A percentile compares a stretch with the other conserved stretches of the same genome.
These are phyloP conservation scores for Sugiyamaella floridensis DNA, from an alignment of 805 yeast species.

Conservation along the genomic window DNA sequence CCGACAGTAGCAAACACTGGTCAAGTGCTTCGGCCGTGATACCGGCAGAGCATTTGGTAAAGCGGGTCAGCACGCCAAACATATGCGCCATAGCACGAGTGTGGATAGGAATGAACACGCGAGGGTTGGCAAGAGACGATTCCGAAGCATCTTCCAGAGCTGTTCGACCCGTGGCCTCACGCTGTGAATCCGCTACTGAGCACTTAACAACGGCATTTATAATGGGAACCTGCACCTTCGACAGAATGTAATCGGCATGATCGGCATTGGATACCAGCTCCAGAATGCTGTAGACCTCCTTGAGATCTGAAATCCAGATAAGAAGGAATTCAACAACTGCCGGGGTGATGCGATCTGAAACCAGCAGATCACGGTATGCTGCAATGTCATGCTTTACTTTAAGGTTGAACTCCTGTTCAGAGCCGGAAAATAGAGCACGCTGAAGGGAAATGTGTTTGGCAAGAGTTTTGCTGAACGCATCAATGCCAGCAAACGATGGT, in stretches of 20 bases:
- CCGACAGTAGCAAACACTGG: conserved; percentile 18
- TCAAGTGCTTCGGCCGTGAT: conserved; percentile 20
- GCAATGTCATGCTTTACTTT: conserved; percentile 15
- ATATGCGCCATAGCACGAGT: conserved; percentile 23
- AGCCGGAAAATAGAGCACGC: conserved; percentile 13
- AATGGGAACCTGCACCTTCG: conserved; percentile 23
- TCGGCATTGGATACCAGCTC: conserved; percentile 16
- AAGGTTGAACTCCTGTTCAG: conserved; percentile 16
- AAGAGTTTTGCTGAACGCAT: conserved; percentile 19
- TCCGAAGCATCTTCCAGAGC: background rate
- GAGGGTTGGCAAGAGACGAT: conserved; percentile 4
- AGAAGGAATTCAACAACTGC: conserved; percentile 23
- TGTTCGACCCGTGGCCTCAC: background rate
- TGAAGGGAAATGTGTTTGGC: conserved; percentile 13
- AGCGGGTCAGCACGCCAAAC: conserved; percentile 22
- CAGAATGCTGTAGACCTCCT: conserved; percentile 25
- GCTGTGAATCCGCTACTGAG: conserved; percentile 1
- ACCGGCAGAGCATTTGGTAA: conserved; percentile 15
- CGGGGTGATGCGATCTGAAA: conserved; percentile 18
- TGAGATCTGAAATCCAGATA: conserved; percentile 17
- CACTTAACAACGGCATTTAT: conserved; percentile 17
- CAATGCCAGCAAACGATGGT: conserved; percentile 20
- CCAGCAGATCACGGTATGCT: conserved; percentile 15
- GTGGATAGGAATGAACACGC: conserved; percentile 11
- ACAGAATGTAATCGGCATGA: conserved; percentile 16